A percentile compares a stretch with the other conserved stretches of the same genome.
phyloP scores from a whole-genome alignment of 495 filamentous ascomycete genomes.

The Penicillium chermesinum region DNA sequence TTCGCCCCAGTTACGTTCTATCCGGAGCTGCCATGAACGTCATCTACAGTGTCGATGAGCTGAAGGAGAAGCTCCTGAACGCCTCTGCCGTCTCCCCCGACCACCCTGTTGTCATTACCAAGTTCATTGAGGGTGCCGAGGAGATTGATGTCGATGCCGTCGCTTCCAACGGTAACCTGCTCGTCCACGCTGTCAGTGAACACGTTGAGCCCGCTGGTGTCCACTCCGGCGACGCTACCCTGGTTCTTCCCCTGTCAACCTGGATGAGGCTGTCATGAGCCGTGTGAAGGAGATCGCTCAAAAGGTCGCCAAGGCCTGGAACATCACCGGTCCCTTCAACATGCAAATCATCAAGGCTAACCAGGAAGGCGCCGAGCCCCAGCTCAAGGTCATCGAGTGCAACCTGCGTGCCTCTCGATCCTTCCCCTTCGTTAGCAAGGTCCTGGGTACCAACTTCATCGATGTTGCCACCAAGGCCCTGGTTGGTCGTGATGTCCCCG shows the following conservation, averaged over 20 bases:
- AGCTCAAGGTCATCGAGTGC: constrained; percentile 96
- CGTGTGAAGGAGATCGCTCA: constrained; percentile 90
- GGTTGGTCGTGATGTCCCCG: constrained; percentile 78
- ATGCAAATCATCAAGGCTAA: constrained; percentile 99
- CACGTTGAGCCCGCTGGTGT: constrained; percentile 96
- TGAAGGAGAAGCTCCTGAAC: constrained; percentile 82
- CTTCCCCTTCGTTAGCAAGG: constrained; percentile 97
- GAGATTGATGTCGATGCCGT: constrained; percentile 98
- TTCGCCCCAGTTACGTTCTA: constrained; percentile 91
- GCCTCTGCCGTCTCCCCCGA: constrained; percentile 89
- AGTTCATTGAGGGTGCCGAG: constrained; percentile 95
- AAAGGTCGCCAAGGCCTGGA: constrained; percentile 97
- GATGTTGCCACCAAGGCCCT: constrained; percentile 93
- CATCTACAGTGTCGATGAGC: constrained; percentile 79
- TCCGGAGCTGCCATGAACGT: constrained; percentile 98
- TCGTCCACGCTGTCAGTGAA: constrained; percentile 92
- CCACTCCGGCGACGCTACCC: constrained; percentile 90
- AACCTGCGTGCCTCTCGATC: constrained; percentile 96
- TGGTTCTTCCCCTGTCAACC: constrained; percentile 77
- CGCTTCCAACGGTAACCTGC: constrained; percentile 74
- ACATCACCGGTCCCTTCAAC: constrained; percentile 96
- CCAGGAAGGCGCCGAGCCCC: constrained; percentile 59
- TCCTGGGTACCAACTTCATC: constrained; percentile 95
- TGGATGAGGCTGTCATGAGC: constrained; percentile 69
- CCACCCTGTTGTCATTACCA: constrained; percentile 96